Evolutionary conservation across 2,329 filamentous ascomycete genomes (phyloP).

Genomic region (Thielaviopsis populi): DNA sequence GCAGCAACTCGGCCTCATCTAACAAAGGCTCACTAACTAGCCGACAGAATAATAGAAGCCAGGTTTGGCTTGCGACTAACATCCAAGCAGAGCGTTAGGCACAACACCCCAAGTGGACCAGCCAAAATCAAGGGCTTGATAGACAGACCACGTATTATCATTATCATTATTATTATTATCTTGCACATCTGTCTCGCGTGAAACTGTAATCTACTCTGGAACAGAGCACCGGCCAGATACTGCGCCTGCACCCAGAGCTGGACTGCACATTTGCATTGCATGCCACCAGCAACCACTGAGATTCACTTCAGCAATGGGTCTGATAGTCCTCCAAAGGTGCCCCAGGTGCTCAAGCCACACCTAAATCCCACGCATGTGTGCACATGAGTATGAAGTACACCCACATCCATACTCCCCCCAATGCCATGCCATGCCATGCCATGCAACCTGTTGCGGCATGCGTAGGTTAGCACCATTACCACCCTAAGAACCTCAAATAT

Average conservation of each 20-base stretch:
- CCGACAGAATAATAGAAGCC: neutral
- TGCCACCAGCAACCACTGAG: neutral
- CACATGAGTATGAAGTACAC: too few species aligned
- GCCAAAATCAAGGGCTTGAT: neutral
- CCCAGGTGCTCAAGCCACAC: neutral
- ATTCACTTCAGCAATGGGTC: neutral
- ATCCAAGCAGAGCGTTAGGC: neutral
- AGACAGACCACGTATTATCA: too few species aligned
- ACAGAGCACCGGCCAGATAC: neutral
- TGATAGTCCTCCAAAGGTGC: too few species aligned
- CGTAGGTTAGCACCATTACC: neutral
- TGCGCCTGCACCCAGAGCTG: neutral
- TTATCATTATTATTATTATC: too few species aligned
- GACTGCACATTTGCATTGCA: neutral
- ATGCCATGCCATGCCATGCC: neutral
- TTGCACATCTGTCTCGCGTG: neutral
- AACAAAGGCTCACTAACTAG: neutral
- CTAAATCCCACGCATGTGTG: neutral
- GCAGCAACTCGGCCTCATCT: too few species aligned
- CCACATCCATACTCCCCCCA: too few species aligned
- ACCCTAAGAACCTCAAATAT: neutral
- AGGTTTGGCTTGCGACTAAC: too few species aligned
- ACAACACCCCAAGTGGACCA: neutral
- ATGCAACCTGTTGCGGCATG: neutral
- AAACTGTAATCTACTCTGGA: constrained; percentile 1